Base-by-base conservation (phyloP, 2,329 filamentous ascomycete species). In the Fusarium falciforme region DNA sequence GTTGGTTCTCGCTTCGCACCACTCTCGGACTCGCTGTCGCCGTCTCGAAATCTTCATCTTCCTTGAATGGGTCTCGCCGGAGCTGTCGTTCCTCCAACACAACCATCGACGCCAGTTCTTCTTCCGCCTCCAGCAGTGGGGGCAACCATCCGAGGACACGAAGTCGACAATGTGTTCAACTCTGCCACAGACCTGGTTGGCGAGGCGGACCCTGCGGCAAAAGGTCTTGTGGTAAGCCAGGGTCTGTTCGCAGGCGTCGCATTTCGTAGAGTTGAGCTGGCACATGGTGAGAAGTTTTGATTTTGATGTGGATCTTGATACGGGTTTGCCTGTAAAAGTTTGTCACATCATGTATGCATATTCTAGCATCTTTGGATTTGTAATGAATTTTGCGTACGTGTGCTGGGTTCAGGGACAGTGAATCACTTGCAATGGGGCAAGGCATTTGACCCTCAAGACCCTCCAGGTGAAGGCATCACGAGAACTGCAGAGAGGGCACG, bases 131-230 rank as follows among this genome's bases (percentile, higher is more conserved):
- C 62, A 74, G 40, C 38, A 66, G 49, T 55, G 47, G 42, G 35
- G 42, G 9, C 44, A 76, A 17, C 40, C 27, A 4, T 40, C 49
- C 5, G 52, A 33, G n/a, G 55, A n/a, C 17, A 55, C 36, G 1
- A 36, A 36, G 7, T 36, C 27, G 31, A 63, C 20, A 17, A 52
- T 17, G 16, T 63, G 44, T n/a, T 61, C 61, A 25, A 71, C 31
- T 10, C 40, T 16, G 11, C 55, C 40, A 40, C 60, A 68, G 27
- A 16, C 27, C 52, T 57, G 65, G 14, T 17, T n/a, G 14, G 31
- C 10, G 36, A 52, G 22, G 38, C 61, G 36, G 47, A 62, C 52
- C 40, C n/a, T 69, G 62, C 22, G 20, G 58, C 64, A 74, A 38
- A 8, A 16, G 3, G 36, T 66, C 40, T 40, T 33, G 14, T 38